Conservation (phyloP, 2,329 filamentous ascomycete species). For the Gnomoniopsis sp. region DNA sequence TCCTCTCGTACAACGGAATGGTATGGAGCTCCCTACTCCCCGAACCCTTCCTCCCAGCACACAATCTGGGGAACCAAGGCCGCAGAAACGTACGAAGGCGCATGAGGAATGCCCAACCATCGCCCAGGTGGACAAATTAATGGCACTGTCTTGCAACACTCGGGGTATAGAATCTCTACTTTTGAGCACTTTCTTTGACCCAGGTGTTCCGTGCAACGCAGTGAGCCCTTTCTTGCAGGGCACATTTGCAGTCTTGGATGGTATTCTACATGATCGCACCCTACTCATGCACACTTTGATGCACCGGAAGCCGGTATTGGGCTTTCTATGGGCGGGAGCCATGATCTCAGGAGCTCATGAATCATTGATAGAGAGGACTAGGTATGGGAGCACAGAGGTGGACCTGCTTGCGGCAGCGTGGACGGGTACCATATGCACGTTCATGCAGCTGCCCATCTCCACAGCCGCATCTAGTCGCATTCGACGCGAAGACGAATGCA, state of each 20-base stretch:
- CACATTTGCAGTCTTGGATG: not conserved
- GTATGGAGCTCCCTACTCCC: not conserved
- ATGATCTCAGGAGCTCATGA: not conserved
- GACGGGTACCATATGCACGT: not conserved
- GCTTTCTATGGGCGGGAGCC: not conserved
- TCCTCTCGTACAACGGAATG: not conserved
- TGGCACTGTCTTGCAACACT: not conserved
- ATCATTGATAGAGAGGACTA: not conserved
- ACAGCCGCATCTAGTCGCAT: not conserved
- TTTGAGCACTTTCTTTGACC: not conserved
- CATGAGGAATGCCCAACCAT: not conserved
- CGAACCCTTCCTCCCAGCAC: too few species aligned
- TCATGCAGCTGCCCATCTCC: conserved; percentile 5
- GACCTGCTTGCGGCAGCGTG: not conserved
- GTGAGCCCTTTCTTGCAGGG: not conserved
- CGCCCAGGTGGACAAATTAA: not conserved
- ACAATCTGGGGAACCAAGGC: not conserved
- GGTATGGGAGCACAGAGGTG: not conserved
- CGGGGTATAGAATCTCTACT: not conserved
- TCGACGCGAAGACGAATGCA: conserved; percentile 1
- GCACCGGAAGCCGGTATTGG: not conserved
- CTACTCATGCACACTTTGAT: not conserved
- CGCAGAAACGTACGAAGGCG: not conserved
- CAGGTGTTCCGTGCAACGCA: not conserved
- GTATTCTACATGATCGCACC: not conserved